phyloP scores from a whole-genome alignment of 495 filamentous ascomycete genomes.

The Pyrenula aspistea region DNA sequence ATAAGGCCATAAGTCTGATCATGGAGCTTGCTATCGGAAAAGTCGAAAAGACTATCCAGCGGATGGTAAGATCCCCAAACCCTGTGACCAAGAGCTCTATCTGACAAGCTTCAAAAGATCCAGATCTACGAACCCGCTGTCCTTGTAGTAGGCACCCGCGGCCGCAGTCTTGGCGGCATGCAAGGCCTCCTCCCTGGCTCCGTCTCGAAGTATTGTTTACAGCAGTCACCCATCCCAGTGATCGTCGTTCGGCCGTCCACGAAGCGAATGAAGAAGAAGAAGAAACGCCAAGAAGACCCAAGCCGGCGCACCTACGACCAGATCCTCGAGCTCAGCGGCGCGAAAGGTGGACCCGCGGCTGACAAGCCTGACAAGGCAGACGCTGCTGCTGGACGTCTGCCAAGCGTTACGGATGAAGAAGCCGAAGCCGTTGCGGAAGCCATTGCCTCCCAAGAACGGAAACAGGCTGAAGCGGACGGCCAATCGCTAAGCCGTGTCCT shows the following conservation, averaged over 20 bases:
- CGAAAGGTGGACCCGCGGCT: slow-evolving; percentile 38
- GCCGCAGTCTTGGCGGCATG: slow-evolving; percentile 74
- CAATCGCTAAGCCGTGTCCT: neutral
- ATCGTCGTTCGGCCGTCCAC: slow-evolving; percentile 86
- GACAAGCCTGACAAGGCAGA: slow-evolving; percentile 38
- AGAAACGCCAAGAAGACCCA: slow-evolving; percentile 73
- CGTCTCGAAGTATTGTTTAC: slow-evolving; percentile 92
- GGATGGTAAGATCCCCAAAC: slow-evolving; percentile 48
- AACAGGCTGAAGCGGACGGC: slow-evolving; percentile 24
- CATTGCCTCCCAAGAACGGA: slow-evolving; percentile 28
- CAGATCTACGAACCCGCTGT: slow-evolving; percentile 89
- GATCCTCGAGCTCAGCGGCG: slow-evolving; percentile 53
- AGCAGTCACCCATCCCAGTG: slow-evolving; percentile 93
- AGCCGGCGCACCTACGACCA: slow-evolving; percentile 65
- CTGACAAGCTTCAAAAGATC: slow-evolving; percentile 44
- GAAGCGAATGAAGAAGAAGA: slow-evolving; percentile 86
- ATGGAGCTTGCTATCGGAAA: slow-evolving; percentile 89
- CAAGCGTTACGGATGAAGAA: slow-evolving; percentile 42
- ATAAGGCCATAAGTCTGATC: slow-evolving; percentile 74
- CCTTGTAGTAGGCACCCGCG: slow-evolving; percentile 88
- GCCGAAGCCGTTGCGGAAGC: slow-evolving; percentile 60
- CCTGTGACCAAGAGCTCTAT: slow-evolving; percentile 8
- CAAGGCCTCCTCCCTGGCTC: slow-evolving; percentile 86
- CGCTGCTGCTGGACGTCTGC: slow-evolving; percentile 22
- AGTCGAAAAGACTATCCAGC: slow-evolving; percentile 82